A percentile compares a stretch with the other conserved stretches of the same genome.
These are phyloP conservation scores for Fusarium paranaense DNA, from an alignment of 2,329 filamentous ascomycete genomes.

Conservation along the genomic window DNA sequence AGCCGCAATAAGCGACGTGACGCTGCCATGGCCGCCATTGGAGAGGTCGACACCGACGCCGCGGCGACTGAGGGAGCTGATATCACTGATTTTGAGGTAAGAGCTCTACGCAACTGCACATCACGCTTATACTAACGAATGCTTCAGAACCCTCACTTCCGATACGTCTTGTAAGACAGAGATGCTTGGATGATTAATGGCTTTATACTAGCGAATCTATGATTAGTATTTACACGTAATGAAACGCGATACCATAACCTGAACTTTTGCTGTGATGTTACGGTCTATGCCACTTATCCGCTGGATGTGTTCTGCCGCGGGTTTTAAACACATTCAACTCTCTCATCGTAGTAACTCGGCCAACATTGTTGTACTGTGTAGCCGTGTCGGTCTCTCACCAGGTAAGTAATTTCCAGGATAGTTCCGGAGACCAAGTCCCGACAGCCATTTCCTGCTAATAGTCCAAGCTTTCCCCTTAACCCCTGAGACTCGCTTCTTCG, in stretches of 20 bases:
- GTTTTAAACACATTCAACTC: background rate
- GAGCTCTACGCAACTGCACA: accelerated
- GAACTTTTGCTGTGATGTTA: background rate
- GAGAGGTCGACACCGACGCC: background rate
- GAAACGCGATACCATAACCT: background rate
- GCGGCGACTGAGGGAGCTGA: conserved; percentile 18
- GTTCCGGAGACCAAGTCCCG: background rate
- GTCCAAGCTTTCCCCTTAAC: background rate
- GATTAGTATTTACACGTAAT: background rate
- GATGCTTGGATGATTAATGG: background rate
- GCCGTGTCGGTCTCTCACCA: background rate
- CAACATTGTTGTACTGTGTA: background rate
- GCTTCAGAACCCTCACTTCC: conserved; percentile 29
- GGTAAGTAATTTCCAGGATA: background rate
- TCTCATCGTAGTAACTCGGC: background rate
- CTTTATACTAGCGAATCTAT: background rate
- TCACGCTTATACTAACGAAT: background rate
- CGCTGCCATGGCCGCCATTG: background rate
- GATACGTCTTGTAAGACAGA: conserved; percentile 20
- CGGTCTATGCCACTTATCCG: background rate
- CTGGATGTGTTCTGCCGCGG: background rate
- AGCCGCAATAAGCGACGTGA: conserved; percentile 31
- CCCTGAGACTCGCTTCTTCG: background rate
- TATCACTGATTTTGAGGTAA: conserved; percentile 40
- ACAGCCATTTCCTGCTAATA: background rate